phyloP scores from a whole-genome alignment of 2,329 filamentous ascomycete species.

The Apiospora hydei region DNA sequence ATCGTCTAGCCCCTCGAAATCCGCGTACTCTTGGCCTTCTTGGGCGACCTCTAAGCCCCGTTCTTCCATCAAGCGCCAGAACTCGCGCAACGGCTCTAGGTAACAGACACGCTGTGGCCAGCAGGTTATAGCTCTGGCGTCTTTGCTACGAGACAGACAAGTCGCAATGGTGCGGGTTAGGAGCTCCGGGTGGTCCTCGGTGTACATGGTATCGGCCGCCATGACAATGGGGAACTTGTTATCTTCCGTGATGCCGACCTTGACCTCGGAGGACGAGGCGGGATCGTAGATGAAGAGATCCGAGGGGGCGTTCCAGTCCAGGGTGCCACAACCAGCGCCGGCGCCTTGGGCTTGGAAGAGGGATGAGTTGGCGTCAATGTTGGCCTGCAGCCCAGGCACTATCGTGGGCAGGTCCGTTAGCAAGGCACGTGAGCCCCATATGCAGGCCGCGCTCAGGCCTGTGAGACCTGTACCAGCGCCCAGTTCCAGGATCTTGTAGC shows the following conservation, averaged over 20 bases:
- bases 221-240: slow-evolving; percentile 23
- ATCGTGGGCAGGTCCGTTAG: slow-evolving; percentile 24
- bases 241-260: slow-evolving; percentile 14
- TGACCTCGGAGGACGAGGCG: neutral
- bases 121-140: slow-evolving; percentile 19
- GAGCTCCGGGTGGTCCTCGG: slow-evolving; percentile 24
- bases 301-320: slow-evolving; percentile 22
- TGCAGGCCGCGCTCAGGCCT: slow-evolving; percentile 22
- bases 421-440: slow-evolving; percentile 19
- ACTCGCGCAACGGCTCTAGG: slow-evolving; percentile 18
- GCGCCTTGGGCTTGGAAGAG: slow-evolving; percentile 18
- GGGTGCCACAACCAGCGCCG: slow-evolving; percentile 18
- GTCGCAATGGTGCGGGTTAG: slow-evolving; percentile 22
- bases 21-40: slow-evolving; percentile 24
- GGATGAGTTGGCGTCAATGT: slow-evolving; percentile 20
- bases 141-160: slow-evolving; percentile 20
- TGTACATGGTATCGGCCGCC: slow-evolving; percentile 24
- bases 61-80: slow-evolving; percentile 24
- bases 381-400: slow-evolving; percentile 23
- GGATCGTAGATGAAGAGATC: slow-evolving; percentile 16
- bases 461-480: slow-evolving; percentile 22
- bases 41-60: slow-evolving; percentile 19
- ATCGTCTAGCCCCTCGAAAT: slow-evolving; percentile 23
- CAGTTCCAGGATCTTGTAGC: slow-evolving; percentile 22
- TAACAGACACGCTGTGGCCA: slow-evolving; percentile 24